A percentile compares a stretch with the other conserved stretches of the same genome.
These are phyloP conservation scores for Osmanthus fragrans DNA, from an alignment of 257 asterid species.

Conservation along the genomic window DNA sequence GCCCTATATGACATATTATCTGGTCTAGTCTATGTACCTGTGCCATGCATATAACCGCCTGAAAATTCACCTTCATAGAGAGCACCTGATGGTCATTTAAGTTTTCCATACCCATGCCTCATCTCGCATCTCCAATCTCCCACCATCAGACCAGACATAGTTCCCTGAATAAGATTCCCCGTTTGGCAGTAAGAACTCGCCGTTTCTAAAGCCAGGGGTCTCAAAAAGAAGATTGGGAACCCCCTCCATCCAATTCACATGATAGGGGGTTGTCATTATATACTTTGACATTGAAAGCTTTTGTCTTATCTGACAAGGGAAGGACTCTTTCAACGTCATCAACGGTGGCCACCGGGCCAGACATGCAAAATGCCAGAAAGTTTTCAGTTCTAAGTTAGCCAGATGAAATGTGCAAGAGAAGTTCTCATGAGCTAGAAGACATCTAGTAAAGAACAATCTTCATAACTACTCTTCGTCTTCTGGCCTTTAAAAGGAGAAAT, in stretches of 20 bases:
- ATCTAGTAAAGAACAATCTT: neutral
- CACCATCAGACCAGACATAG: constrained; percentile 83
- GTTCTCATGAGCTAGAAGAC: constrained; percentile 31
- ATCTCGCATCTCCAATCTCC: constrained; percentile 95
- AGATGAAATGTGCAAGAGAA: constrained; percentile 19
- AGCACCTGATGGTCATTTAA: too few species aligned
- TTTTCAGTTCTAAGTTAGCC: constrained; percentile 34
- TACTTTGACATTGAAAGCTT: constrained; percentile 43
- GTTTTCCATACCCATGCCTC: constrained; percentile 81
- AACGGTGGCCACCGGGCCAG: constrained; percentile 72
- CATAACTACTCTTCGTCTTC: constrained; percentile 14
- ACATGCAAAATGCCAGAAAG: constrained; percentile 70
- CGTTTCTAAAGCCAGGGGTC: constrained; percentile 44
- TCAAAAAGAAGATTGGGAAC: constrained; percentile 52
- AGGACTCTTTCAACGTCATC: constrained; percentile 47
- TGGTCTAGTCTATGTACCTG: too few species aligned
- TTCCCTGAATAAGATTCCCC: constrained; percentile 69
- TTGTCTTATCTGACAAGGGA: constrained; percentile 59
- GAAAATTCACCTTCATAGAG: too few species aligned
- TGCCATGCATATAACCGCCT: too few species aligned
- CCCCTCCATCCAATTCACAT: constrained; percentile 48
- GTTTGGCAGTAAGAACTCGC: constrained; percentile 50
- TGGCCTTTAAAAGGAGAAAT: constrained; percentile 22
- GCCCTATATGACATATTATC: too few species aligned
- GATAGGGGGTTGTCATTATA: constrained; percentile 35